Evolutionary conservation across 768 basidiomycete species (phyloP).

Genomic region (Boletus subcaerulescens): DNA sequence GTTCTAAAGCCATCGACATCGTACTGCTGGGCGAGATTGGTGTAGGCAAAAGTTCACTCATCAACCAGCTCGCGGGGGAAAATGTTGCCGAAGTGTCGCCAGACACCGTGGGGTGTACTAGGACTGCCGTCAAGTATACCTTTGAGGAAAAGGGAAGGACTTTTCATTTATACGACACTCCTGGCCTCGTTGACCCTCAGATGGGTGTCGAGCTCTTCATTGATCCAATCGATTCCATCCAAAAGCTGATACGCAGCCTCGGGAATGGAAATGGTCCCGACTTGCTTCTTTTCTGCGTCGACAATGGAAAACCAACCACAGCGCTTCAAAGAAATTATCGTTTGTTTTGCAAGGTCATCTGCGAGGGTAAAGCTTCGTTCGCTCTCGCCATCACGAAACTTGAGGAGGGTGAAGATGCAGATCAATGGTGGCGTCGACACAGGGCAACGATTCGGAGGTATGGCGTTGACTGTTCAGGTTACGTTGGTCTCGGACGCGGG

Average conservation of each 20-base stretch:
- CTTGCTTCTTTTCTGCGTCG: slow-evolving; percentile 32
- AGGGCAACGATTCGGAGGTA: slow-evolving; percentile 6
- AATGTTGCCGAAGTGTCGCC: slow-evolving; percentile 31
- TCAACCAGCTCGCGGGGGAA: slow-evolving; percentile 36
- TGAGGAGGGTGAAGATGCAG: slow-evolving; percentile 20
- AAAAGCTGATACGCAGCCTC: slow-evolving; percentile 32
- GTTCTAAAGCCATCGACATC: slow-evolving; percentile 23
- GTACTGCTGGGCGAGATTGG: slow-evolving; percentile 35
- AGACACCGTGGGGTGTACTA: slow-evolving; percentile 35
- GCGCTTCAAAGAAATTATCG: slow-evolving; percentile 27
- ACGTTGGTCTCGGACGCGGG: slow-evolving; percentile 34
- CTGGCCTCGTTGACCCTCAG: slow-evolving; percentile 30
- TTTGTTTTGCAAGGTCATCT: slow-evolving; percentile 28
- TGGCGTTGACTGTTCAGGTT: slow-evolving; percentile 21
- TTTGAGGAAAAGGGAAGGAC: slow-evolving; percentile 17
- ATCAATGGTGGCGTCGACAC: slow-evolving; percentile 37
- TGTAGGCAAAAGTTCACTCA: slow-evolving; percentile 41
- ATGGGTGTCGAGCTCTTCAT: slow-evolving; percentile 17
- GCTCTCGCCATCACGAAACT: slow-evolving; percentile 33
- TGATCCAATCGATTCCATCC: slow-evolving; percentile 23
- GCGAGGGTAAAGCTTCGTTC: slow-evolving; percentile 23
- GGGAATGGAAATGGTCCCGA: slow-evolving; percentile 25
- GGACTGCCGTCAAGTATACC: slow-evolving; percentile 20
- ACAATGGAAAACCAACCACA: slow-evolving; percentile 23
- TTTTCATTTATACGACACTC: slow-evolving; percentile 34